Conservation (phyloP, 805 yeast species). For the Saccharomyces paradoxus region DNA sequence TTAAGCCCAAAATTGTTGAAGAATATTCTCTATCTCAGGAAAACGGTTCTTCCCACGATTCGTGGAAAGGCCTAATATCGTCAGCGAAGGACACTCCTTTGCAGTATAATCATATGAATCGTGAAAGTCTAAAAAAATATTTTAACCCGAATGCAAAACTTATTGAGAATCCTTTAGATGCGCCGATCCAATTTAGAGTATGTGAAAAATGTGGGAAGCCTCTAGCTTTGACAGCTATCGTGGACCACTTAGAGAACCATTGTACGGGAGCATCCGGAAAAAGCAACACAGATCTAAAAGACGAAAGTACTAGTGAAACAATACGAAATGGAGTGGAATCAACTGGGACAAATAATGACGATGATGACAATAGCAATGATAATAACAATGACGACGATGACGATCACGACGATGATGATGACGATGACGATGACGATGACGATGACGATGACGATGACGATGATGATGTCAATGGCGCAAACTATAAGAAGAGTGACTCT, state of each 20-base stretch:
- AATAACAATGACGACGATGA: not conserved
- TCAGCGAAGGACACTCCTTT: slow-evolving; percentile 12
- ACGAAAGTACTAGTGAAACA: not conserved
- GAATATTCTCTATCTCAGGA: not conserved
- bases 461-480: slow-evolving; percentile 1
- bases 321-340: not conserved
- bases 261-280: slow-evolving; percentile 11
- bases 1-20: not conserved
- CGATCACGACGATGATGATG: slow-evolving; percentile 1
- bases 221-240: slow-evolving; percentile 16
- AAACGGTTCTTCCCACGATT: not conserved
- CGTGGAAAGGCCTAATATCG: slow-evolving; percentile 19
- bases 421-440: not conserved
- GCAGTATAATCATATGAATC: slow-evolving; percentile 11
- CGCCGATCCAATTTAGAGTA: slow-evolving; percentile 18
- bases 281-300: not conserved
- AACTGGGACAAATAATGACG: not conserved
- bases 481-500: not conserved
- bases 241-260: slow-evolving; percentile 26
- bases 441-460: slow-evolving; percentile 1
- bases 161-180: slow-evolving; percentile 16
- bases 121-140: slow-evolving; percentile 9
- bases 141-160: slow-evolving; percentile 21
- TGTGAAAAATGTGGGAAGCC: slow-evolving; percentile 31
- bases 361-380: slow-evolving; percentile 9